Evolutionary conservation across 225 moss, liverwort and hornwort species (phyloP).

Genomic region (Bryoerythrophyllum caledonicum): DNA sequence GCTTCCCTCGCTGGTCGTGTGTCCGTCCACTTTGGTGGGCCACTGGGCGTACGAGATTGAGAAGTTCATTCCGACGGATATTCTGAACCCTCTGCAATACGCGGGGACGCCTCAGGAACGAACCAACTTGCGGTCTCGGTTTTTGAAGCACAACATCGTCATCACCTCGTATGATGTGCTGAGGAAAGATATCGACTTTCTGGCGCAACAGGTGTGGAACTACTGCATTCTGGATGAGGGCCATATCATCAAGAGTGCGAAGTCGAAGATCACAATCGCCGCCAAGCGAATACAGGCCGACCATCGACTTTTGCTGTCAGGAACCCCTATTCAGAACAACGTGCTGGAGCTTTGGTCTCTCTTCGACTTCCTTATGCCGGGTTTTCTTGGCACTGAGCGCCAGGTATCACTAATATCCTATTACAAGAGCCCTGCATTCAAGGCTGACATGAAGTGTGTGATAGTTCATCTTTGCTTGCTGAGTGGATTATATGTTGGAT

Average conservation of each 20-base stretch:
- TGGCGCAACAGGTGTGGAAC: constrained; percentile 64
- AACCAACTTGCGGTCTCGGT: constrained; percentile 39
- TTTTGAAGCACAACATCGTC: constrained; percentile 64
- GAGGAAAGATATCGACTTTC: constrained; percentile 66
- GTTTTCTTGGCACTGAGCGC: constrained; percentile 76
- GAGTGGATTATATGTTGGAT: too few relatives aligned
- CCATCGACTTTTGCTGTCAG: constrained; percentile 75
- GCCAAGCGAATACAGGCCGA: constrained; percentile 80
- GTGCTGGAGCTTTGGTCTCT: constrained; percentile 92
- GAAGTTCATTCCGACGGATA: constrained; percentile 64
- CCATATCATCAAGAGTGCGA: constrained; percentile 80
- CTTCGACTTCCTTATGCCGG: constrained; percentile 91
- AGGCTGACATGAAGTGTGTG: too few relatives aligned
- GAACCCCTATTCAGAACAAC: constrained; percentile 87
- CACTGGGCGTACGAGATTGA: constrained; percentile 90
- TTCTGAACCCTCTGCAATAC: constrained; percentile 71
- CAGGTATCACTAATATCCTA: constrained; percentile 45
- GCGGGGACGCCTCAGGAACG: constrained; percentile 73
- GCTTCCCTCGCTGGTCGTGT: constrained; percentile 69
- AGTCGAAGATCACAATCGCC: constrained; percentile 80
- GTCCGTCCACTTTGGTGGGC: constrained; percentile 77
- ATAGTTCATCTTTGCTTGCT: too few relatives aligned
- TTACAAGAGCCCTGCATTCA: neutral
- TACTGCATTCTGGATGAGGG: constrained; percentile 89
- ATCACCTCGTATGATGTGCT: constrained; percentile 86